Percentiles rank a stretch among this genome's conserved stretches.
Conservation (phyloP, 2,329 filamentous ascomycete species). For the Arachnopeziza araneosa region DNA sequence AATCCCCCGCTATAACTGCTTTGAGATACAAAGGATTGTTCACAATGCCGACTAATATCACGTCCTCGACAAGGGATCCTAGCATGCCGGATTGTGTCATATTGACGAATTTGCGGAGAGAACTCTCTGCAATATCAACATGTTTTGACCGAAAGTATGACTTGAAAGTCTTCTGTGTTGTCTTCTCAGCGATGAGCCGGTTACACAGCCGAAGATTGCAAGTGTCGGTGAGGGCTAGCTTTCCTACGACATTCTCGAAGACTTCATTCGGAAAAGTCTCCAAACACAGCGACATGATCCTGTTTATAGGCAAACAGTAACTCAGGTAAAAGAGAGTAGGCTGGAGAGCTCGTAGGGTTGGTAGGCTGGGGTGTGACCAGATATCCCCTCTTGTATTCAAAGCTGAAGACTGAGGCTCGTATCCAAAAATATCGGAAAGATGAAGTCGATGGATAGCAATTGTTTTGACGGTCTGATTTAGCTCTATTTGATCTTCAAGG, state of each 20-base stretch:
- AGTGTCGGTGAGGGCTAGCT: background rate
- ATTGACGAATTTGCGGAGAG: slow-evolving; percentile 1
- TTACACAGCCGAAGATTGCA: background rate
- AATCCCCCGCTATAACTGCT: background rate
- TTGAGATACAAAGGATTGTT: background rate
- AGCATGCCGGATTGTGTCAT: background rate
- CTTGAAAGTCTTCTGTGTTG: background rate
- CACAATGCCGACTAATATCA: background rate
- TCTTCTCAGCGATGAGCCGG: background rate
- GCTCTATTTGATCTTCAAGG: too few species aligned
- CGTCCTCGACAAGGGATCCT: background rate
- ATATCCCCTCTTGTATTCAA: too few species aligned
- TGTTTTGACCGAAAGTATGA: slow-evolving; percentile 3
- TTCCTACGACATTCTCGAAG: background rate
- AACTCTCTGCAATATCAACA: background rate
- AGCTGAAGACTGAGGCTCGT: too few species aligned
- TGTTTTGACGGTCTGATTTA: too few species aligned
- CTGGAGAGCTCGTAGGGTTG: too few species aligned
- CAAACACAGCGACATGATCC: background rate
- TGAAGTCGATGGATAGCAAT: too few species aligned
- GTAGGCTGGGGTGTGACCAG: too few species aligned
- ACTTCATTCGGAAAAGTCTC: background rate
- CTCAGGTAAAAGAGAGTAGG: too few species aligned
- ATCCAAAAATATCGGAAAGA: too few species aligned
- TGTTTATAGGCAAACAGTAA: too few species aligned